These are phyloP conservation scores for Micractinium sp. DNA, from an alignment of 139 green algal genomes.

Conservation along the genomic window DNA sequence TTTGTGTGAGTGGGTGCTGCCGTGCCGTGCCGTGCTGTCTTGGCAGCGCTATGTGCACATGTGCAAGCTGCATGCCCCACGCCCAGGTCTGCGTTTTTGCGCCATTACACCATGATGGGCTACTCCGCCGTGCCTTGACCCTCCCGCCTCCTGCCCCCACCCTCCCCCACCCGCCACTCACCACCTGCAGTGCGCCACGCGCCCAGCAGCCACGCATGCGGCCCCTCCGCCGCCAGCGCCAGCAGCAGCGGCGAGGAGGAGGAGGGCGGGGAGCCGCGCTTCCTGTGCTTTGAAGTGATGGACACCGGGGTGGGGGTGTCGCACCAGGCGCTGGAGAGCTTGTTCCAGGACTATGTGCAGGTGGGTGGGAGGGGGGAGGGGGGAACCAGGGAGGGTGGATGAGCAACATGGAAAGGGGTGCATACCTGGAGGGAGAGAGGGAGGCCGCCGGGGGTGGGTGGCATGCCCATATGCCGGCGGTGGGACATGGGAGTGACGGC, in stretches of 20 bases:
- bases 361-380: not conserved
- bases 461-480: no score
- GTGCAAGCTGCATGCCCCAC: no score
- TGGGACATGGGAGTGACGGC: no score
- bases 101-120: no score
- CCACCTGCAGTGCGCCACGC: constrained; percentile 1
- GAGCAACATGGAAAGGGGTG: no score
- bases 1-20: not conserved
- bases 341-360: constrained; percentile 83
- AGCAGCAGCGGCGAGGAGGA: not conserved
- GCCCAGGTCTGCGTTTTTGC: no score
- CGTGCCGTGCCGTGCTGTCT: not conserved
- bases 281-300: constrained; percentile 81
- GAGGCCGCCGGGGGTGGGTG: no score
- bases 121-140: no score
- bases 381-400: not conserved
- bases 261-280: not conserved
- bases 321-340: constrained; percentile 51
- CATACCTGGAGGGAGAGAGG: no score
- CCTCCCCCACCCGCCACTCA: not conserved
- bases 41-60: not conserved
- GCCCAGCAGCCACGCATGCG: not conserved
- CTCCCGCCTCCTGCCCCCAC: not conserved
- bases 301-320: constrained; percentile 78
- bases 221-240: not conserved